Percentiles rank a stretch among this genome's conserved stretches.
These are phyloP conservation scores for Lepidium didymum DNA, from an alignment of 345 rosid genomes.

Conservation along the genomic window DNA sequence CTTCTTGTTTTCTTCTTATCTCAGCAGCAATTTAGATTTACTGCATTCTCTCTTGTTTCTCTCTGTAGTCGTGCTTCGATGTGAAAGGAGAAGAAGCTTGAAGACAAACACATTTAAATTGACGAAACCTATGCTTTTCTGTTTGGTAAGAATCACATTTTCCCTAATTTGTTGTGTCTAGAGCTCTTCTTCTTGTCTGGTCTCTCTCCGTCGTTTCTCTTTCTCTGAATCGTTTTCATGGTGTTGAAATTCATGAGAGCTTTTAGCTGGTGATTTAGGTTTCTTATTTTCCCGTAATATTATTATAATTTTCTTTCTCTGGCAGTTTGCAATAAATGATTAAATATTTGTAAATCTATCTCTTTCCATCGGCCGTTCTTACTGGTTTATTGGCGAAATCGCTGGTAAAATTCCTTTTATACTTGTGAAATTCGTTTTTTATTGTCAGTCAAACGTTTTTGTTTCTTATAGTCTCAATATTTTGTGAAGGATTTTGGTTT, in stretches of 20 bases:
- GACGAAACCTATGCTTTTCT: constrained; percentile 11
- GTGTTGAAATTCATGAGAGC: constrained; percentile 23
- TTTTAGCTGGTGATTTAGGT: constrained; percentile 18
- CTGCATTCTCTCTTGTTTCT: background rate
- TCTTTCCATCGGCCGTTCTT: constrained; percentile 3
- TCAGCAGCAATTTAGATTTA: background rate
- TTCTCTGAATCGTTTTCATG: constrained; percentile 18
- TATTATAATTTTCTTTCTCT: constrained; percentile 4
- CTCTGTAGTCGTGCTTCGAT: constrained; percentile 18
- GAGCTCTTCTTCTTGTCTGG: constrained; percentile 17
- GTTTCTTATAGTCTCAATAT: background rate
- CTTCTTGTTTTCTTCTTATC: background rate
- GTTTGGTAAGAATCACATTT: background rate
- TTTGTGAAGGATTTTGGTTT: background rate
- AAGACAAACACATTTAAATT: background rate
- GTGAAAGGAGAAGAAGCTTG: constrained; percentile 26
- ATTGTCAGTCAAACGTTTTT: background rate
- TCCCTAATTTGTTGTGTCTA: background rate
- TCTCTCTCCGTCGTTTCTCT: constrained; percentile 17
- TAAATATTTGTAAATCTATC: background rate
- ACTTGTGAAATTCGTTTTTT: background rate
- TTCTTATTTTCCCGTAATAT: background rate
- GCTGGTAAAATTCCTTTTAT: constrained; percentile 5
- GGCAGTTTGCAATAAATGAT: constrained; percentile 7
- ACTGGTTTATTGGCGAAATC: background rate